phyloP scores from a whole-genome alignment of 1,284 basidiomycete genomes.

The Farysia itapuensis region DNA sequence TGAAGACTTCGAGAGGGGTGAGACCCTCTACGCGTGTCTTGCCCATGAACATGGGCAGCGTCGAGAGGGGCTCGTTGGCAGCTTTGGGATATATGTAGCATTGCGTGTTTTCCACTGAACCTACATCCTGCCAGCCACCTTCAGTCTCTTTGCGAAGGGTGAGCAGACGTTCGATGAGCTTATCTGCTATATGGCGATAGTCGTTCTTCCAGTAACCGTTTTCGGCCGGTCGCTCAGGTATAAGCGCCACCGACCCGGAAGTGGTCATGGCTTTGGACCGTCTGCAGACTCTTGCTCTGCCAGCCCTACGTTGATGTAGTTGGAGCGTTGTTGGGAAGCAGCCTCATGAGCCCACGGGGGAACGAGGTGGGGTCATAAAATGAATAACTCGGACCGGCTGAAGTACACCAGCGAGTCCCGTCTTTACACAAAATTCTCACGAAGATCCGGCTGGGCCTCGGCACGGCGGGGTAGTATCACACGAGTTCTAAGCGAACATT shows the following conservation, averaged over 20 bases:
- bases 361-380: no score
- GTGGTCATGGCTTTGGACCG: constrained; percentile 21
- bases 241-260: constrained; percentile 16
- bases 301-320: no score
- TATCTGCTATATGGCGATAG: constrained; percentile 13
- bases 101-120: constrained; percentile 10
- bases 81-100: constrained; percentile 18
- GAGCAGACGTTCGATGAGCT: constrained; percentile 25
- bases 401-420: no score
- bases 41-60: constrained; percentile 37
- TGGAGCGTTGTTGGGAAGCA: no score
- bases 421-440: no score
- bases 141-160: constrained; percentile 25
- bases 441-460: no score
- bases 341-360: no score
- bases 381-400: no score
- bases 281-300: no score
- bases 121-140: constrained; percentile 23
- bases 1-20: constrained; percentile 40
- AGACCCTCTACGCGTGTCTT: constrained; percentile 15
- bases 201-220: constrained; percentile 32
- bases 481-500: no score
- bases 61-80: constrained; percentile 18
- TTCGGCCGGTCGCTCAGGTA: constrained; percentile 30
- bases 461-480: no score